phyloP scores from a whole-genome alignment of 768 basidiomycete species.

The Serendipita sp. region DNA sequence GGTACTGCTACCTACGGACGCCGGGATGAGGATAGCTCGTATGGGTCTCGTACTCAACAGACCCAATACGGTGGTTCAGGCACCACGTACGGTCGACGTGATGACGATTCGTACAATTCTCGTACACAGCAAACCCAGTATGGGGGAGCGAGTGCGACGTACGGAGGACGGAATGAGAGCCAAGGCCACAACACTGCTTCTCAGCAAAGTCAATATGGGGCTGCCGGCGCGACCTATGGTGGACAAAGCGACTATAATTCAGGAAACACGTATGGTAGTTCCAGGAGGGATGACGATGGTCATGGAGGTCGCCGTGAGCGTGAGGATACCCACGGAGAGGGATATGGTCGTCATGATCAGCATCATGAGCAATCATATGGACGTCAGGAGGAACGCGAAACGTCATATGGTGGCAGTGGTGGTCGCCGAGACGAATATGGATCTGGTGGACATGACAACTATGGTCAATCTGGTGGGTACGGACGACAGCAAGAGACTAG shows the following conservation, averaged over 20 bases:
- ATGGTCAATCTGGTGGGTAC: background rate
- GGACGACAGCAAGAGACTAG: background rate
- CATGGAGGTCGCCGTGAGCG: background rate
- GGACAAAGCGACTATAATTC: slow-evolving; percentile 7
- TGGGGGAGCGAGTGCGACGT: slow-evolving; percentile 1
- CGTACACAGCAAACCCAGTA: slow-evolving; percentile 1
- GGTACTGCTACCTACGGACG: background rate
- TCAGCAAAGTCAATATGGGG: background rate
- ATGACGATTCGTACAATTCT: slow-evolving; percentile 24
- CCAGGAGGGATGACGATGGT: background rate
- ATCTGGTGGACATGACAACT: background rate
- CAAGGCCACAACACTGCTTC: slow-evolving; percentile 18
- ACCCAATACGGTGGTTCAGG: background rate
- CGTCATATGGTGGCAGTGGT: background rate
- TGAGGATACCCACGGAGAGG: background rate
- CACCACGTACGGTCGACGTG: slow-evolving; percentile 19
- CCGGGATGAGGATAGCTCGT: background rate
- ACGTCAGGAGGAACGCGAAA: background rate
- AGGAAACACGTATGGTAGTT: slow-evolving; percentile 7
- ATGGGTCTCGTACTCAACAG: background rate
- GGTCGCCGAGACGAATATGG: background rate
- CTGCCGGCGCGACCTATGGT: slow-evolving; percentile 5
- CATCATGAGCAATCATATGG: background rate
- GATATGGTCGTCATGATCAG: background rate
- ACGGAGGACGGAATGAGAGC: too few species aligned